Percentiles rank a stretch among this genome's conserved stretches.
These are phyloP conservation scores for Penicillium aurantiogriseum DNA, from an alignment of 2,329 filamentous ascomycete species.

Conservation along the genomic window DNA sequence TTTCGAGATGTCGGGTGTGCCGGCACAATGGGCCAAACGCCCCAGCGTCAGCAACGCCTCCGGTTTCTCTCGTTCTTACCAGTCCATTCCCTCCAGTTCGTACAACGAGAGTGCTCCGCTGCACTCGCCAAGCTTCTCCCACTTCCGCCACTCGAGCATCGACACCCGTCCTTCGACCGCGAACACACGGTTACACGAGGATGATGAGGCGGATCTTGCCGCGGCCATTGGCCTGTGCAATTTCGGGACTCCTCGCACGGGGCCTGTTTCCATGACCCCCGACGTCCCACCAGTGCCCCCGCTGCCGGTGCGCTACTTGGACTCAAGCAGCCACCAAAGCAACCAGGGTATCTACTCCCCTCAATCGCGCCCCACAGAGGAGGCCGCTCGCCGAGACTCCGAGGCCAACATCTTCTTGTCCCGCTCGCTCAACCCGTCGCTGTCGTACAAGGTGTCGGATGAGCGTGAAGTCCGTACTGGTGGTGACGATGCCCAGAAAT, in stretches of 20 bases:
- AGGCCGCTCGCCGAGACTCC: conserved; percentile 36
- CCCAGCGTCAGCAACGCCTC: conserved; percentile 50
- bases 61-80: conserved; percentile 74
- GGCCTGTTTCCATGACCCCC: conserved; percentile 60
- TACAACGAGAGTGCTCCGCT: conserved; percentile 55
- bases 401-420: conserved; percentile 43
- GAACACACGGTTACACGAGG: conserved; percentile 69
- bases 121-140: conserved; percentile 46
- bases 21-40: conserved; percentile 55
- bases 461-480: conserved; percentile 67
- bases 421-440: conserved; percentile 44
- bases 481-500: conserved; percentile 50
- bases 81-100: conserved; percentile 63
- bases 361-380: conserved; percentile 44
- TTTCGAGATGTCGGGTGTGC: conserved; percentile 48
- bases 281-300: conserved; percentile 87
- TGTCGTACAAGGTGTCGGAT: conserved; percentile 50
- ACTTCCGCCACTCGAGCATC: conserved; percentile 72
- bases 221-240: conserved; percentile 88
- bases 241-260: conserved; percentile 74
- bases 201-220: conserved; percentile 83
- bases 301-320: conserved; percentile 76
- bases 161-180: conserved; percentile 77
- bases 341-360: conserved; percentile 56
- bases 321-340: conserved; percentile 59